These are phyloP conservation scores for Passiflora organensis DNA, from an alignment of 345 rosid genomes.

Conservation along the genomic window DNA sequence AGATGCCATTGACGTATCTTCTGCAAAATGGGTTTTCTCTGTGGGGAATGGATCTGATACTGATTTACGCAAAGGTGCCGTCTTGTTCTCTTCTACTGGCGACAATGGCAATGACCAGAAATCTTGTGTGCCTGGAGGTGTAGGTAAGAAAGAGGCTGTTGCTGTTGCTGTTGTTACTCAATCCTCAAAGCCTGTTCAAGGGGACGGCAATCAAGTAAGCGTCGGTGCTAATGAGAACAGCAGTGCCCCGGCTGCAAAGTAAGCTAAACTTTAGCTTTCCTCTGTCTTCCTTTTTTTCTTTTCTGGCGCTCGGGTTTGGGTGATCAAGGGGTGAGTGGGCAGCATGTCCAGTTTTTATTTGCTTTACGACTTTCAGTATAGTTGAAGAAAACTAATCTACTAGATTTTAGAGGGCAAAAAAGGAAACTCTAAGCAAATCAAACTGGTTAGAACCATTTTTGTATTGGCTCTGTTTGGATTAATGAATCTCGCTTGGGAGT, in stretches of 20 bases:
- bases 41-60: conserved; percentile 36
- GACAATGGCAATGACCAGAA: conserved; percentile 26
- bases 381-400: background rate
- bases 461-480: too few relatives aligned
- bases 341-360: background rate
- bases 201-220: conserved; percentile 26
- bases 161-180: conserved; percentile 25
- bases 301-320: conserved; percentile 1
- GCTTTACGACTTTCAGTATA: background rate
- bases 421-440: conserved; percentile 3
- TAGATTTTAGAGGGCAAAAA: background rate
- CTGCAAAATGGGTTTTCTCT: conserved; percentile 45
- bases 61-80: conserved; percentile 35
- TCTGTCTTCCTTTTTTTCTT: conserved; percentile 1
- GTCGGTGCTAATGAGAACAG: conserved; percentile 34
- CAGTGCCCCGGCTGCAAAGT: conserved; percentile 60
- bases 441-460: too few relatives aligned
- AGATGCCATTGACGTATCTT: conserved; percentile 46
- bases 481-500: too few relatives aligned
- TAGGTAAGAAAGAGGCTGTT: conserved; percentile 24
- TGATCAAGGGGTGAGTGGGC: background rate
- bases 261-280: conserved; percentile 11
- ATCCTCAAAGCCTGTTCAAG: conserved; percentile 32
- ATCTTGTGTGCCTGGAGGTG: conserved; percentile 14
- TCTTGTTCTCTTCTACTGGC: conserved; percentile 40